Percentiles rank a stretch among this genome's conserved stretches.
phyloP scores from a whole-genome alignment of 306 rosid genomes.

The Cyclanthera cordifolia region DNA sequence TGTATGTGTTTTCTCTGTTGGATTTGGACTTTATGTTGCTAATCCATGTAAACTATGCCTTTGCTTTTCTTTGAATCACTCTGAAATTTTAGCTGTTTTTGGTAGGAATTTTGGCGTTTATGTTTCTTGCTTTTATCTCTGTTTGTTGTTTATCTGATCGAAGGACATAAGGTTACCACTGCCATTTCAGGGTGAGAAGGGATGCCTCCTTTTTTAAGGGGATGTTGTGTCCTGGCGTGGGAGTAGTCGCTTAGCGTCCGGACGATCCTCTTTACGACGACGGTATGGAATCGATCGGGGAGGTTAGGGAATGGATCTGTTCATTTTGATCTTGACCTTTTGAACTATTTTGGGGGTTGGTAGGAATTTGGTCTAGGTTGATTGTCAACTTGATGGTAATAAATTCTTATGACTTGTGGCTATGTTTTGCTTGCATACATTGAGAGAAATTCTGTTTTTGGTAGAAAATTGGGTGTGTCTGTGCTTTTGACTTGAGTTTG shows the following conservation, averaged over 20 bases:
- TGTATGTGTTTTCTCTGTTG: no score
- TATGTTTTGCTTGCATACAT: no score
- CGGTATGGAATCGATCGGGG: no score
- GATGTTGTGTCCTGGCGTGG: background rate
- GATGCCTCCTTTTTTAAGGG: background rate
- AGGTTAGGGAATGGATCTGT: background rate
- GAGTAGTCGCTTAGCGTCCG: no score
- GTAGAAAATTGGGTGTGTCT: background rate
- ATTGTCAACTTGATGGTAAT: background rate
- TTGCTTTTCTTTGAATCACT: background rate
- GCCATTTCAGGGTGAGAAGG: no score
- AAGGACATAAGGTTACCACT: no score
- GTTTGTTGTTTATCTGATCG: no score
- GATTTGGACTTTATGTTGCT: no score
- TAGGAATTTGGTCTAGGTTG: background rate
- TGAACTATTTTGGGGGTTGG: constrained; percentile 3
- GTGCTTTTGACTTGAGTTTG: background rate
- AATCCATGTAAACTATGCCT: no score
- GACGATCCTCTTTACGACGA: no score
- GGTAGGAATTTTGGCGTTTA: background rate
- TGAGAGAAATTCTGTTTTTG: background rate
- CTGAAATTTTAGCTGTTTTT: background rate
- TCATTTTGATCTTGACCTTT: no score
- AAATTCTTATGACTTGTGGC: background rate
- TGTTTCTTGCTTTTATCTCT: background rate